Base-by-base conservation (phyloP, 2,329 filamentous ascomycete genomes). In the Ascochyta viciae-villosae region DNA sequence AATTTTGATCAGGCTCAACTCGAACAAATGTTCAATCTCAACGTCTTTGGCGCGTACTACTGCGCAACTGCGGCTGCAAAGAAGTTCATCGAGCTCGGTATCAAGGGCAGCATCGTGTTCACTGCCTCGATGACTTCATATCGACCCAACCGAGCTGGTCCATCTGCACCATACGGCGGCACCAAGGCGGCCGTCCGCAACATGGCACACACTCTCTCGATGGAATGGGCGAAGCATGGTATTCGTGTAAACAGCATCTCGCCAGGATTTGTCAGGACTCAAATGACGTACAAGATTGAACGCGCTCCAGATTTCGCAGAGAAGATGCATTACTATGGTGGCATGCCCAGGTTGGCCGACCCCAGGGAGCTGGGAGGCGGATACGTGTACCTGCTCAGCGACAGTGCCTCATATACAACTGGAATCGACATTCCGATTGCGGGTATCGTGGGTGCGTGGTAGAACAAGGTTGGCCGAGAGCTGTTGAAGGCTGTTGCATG, bases 171-270 rank as follows among this genome's bases (percentile, higher is more conserved):
- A 1, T 79, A 79, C 54, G 77, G 77, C 34, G 77, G 74, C 10
- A 78, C 77, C 24, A 79, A 79, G 62, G 77, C 69, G 12, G 76
- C 76, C 6, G 74, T 78, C 10, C 67, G 76, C 40, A 78, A 78
- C 50, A 79, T 79, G 75, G 64, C 76, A 66, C 68, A 78, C 71
- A 65, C 89, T 3, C 85, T 95, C 23, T 90, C 89, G 39, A 89
- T 90, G 51, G 91, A 95, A 79, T 94, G 91, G 90, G 89, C 90
- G 69, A 89, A 90, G 78, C 84, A 91, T 77, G 83, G 84, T 66
- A 92, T 94, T 72, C 88, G 90, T 34, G 90, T 93, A 70, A 95
- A 95, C 83, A 89, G 86, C 76, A 92, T 94, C 77, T 91, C 87
- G 6, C 90, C 91, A 19, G 90, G 90, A 27, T 94, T 94, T 81